phyloP scores from a whole-genome alignment of 805 yeast genomes.

The Yarrowia bubula region DNA sequence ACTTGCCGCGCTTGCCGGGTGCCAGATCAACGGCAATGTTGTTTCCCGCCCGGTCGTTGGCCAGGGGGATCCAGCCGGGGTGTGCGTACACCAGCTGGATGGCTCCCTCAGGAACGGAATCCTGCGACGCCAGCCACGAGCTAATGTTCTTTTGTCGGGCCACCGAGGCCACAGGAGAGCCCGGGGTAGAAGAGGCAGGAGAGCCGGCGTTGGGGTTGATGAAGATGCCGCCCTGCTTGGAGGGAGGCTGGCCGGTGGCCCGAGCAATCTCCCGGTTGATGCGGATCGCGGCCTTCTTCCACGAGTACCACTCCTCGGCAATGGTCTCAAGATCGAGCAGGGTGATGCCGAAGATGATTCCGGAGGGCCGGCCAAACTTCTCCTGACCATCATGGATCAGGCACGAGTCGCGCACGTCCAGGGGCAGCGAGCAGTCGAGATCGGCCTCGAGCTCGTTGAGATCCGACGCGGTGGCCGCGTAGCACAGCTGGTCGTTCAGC shows the following conservation, averaged over 20 bases:
- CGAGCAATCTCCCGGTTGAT: slow-evolving; percentile 32
- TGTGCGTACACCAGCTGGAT: slow-evolving; percentile 81
- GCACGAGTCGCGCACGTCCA: slow-evolving; percentile 75
- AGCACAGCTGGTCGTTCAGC: slow-evolving; percentile 70
- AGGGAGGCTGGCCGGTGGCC: slow-evolving; percentile 21
- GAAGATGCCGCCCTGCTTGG: slow-evolving; percentile 28
- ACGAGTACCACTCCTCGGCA: slow-evolving; percentile 73
- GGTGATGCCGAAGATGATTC: slow-evolving; percentile 77
- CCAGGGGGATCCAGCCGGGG: slow-evolving; percentile 86
- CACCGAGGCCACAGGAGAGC: slow-evolving; percentile 30
- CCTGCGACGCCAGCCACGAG: slow-evolving; percentile 48
- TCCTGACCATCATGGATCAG: slow-evolving; percentile 91
- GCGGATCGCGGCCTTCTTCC: slow-evolving; percentile 56
- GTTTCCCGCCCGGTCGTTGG: slow-evolving; percentile 86
- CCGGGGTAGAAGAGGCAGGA: slow-evolving; percentile 31
- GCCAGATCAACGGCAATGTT: slow-evolving; percentile 87
- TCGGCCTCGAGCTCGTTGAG: slow-evolving; percentile 81
- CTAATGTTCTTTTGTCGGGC: slow-evolving; percentile 26
- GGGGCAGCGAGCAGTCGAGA: slow-evolving; percentile 68
- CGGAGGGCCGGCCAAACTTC: slow-evolving; percentile 66
- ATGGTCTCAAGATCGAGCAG: slow-evolving; percentile 79
- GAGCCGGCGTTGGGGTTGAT: slow-evolving; percentile 21
- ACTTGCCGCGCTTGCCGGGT: slow-evolving; percentile 71
- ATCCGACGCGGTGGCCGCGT: slow-evolving; percentile 78
- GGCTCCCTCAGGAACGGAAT: slow-evolving; percentile 73